A percentile compares a stretch with the other conserved stretches of the same genome.
phyloP scores from a whole-genome alignment of 768 basidiomycete genomes.

The Podaxis rugospora region DNA sequence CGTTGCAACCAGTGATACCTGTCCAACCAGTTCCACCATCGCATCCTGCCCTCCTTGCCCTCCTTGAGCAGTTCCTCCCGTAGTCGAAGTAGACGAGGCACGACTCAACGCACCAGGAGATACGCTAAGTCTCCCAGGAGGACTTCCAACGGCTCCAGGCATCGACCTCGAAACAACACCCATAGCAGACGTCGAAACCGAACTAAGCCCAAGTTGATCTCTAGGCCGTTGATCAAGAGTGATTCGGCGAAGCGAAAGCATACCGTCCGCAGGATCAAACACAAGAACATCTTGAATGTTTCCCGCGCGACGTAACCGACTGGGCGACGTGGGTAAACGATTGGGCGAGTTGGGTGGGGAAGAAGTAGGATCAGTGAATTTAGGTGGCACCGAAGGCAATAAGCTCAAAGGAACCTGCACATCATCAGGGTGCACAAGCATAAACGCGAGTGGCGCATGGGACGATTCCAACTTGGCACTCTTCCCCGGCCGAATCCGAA shows the following conservation, averaged over 20 bases:
- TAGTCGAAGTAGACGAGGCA: constrained; percentile 27
- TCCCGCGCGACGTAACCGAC: constrained; percentile 25
- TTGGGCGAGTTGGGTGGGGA: constrained; percentile 25
- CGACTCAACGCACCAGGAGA: constrained; percentile 28
- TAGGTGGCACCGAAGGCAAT: constrained; percentile 19
- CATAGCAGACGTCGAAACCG: constrained; percentile 26
- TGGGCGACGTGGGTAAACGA: constrained; percentile 23
- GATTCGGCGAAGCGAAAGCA: constrained; percentile 53
- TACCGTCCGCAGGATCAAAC: constrained; percentile 57
- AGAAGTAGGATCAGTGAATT: constrained; percentile 13
- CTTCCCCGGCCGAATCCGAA: constrained; percentile 37
- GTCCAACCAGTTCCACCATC: constrained; percentile 31
- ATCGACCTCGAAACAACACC: constrained; percentile 58
- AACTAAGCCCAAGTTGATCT: constrained; percentile 20
- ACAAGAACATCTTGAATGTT: constrained; percentile 66
- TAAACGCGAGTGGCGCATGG: constrained; percentile 46
- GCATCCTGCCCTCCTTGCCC: constrained; percentile 14
- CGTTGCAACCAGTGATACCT: constrained; percentile 47
- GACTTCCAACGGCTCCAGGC: constrained; percentile 40
- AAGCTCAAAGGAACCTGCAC: constrained; percentile 34
- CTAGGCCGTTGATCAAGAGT: constrained; percentile 35
- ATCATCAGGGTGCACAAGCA: constrained; percentile 42
- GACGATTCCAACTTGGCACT: not conserved
- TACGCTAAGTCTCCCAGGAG: not conserved
- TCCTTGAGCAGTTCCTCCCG: constrained; percentile 1